phyloP scores from a whole-genome alignment of 2,329 filamentous ascomycete species.

The Nigrospora sphaerica region DNA sequence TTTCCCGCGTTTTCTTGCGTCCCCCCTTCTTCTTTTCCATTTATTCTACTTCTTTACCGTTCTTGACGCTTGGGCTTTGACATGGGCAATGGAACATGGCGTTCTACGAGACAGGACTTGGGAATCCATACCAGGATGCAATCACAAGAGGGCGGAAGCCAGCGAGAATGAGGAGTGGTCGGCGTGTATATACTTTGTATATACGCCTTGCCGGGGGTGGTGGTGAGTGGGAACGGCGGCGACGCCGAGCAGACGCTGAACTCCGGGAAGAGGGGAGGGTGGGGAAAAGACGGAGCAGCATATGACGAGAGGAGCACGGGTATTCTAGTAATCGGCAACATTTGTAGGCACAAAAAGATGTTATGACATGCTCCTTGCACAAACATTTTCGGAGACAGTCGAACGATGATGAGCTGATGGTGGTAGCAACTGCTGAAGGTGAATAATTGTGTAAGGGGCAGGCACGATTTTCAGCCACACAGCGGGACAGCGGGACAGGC shows the following conservation, averaged over 20 bases:
- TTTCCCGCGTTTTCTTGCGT: not conserved
- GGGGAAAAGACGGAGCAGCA: no score
- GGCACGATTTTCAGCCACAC: no score
- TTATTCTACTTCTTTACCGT: not conserved
- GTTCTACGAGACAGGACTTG: not conserved
- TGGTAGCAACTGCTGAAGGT: no score
- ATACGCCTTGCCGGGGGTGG: not conserved
- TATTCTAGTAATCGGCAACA: no score
- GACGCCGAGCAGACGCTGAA: not conserved
- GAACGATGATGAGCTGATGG: not conserved
- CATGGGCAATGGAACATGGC: not conserved
- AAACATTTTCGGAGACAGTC: not conserved
- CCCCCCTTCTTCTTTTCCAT: not conserved
- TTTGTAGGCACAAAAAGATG: no score
- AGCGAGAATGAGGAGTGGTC: not conserved
- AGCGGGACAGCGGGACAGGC: no score
- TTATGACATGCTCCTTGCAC: no score
- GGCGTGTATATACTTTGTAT: slow-evolving; percentile 1
- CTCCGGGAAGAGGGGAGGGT: not conserved
- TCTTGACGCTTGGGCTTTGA: not conserved
- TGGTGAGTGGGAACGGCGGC: not conserved
- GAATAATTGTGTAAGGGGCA: no score
- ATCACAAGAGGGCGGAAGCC: not conserved
- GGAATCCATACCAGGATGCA: no score
- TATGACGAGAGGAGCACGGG: no score